Conservation (phyloP, 2,329 filamentous ascomycete species). For the Chrysoporthe cubensis region DNA sequence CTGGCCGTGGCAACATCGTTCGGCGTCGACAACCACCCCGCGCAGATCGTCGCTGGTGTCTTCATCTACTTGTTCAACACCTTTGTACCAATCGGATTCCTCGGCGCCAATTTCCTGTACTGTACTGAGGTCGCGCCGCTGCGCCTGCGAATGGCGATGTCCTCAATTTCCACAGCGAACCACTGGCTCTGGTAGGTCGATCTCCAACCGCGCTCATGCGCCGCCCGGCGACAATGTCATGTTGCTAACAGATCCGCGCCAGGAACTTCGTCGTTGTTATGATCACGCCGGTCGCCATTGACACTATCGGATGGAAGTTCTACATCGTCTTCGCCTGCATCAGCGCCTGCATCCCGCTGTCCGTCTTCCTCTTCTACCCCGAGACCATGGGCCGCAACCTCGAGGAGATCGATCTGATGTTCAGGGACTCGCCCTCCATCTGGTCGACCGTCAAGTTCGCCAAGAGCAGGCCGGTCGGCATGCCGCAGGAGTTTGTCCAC, state of each 20-base stretch:
- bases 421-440: conserved; percentile 44
- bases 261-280: conserved; percentile 51
- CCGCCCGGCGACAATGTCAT: too few relatives aligned
- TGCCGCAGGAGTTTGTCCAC: conserved; percentile 27
- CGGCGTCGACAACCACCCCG: conserved; percentile 46
- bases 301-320: conserved; percentile 55
- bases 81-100: conserved; percentile 63
- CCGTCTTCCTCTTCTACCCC: conserved; percentile 51
- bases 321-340: conserved; percentile 55
- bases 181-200: conserved; percentile 52
- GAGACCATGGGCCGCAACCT: conserved; percentile 55
- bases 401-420: conserved; percentile 50
- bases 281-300: conserved; percentile 51
- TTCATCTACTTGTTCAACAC: conserved; percentile 65
- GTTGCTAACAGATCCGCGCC: not conserved
- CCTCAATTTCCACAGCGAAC: conserved; percentile 58
- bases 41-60: conserved; percentile 56
- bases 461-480: conserved; percentile 36
- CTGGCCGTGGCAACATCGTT: conserved; percentile 57
- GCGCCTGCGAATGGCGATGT: conserved; percentile 56
- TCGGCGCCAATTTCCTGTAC: conserved; percentile 64
- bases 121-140: conserved; percentile 61
- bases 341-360: conserved; percentile 47
- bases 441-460: conserved; percentile 43
- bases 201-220: not conserved